A percentile compares a stretch with the other conserved stretches of the same genome.
Evolutionary conservation across 2,329 filamentous ascomycete genomes (phyloP).

Genomic region (Pyrenochaeta sp.): DNA sequence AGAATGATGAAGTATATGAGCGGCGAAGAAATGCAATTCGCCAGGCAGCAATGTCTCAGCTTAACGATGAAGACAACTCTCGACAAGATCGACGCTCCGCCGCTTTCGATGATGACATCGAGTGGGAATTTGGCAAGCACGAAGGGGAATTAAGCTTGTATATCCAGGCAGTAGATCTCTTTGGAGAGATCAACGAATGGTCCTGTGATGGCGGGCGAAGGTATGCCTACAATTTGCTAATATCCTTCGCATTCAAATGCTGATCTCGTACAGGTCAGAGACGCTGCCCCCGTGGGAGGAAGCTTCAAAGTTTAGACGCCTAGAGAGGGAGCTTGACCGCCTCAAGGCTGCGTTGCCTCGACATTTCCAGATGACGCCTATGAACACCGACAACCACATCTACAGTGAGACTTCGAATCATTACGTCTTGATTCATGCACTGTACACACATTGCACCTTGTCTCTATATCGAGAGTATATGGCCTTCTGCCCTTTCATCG

Average conservation of each 20-base stretch:
- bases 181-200: slow-evolving; percentile 64
- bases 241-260: too few species aligned
- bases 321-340: slow-evolving; percentile 60
- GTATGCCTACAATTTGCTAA: too few species aligned
- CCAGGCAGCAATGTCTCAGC: slow-evolving; percentile 3
- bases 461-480: slow-evolving; percentile 74
- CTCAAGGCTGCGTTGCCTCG: slow-evolving; percentile 65
- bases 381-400: slow-evolving; percentile 72
- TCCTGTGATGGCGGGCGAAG: slow-evolving; percentile 65
- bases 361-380: slow-evolving; percentile 64
- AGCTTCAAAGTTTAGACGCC: slow-evolving; percentile 61
- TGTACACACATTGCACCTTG: slow-evolving; percentile 70
- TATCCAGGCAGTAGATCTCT: slow-evolving; percentile 62
- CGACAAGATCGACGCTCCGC: background rate
- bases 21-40: slow-evolving; percentile 16
- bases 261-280: too few species aligned
- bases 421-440: slow-evolving; percentile 72
- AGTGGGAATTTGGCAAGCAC: slow-evolving; percentile 60
- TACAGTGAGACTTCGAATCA: slow-evolving; percentile 68
- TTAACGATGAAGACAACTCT: slow-evolving; percentile 6
- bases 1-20: slow-evolving; percentile 21
- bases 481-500: slow-evolving; percentile 67
- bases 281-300: slow-evolving; percentile 67
- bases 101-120: slow-evolving; percentile 48
- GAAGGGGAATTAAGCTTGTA: slow-evolving; percentile 60